These are phyloP conservation scores for Zygoascus bituminiphila DNA, from an alignment of 805 yeast species.

Conservation along the genomic window DNA sequence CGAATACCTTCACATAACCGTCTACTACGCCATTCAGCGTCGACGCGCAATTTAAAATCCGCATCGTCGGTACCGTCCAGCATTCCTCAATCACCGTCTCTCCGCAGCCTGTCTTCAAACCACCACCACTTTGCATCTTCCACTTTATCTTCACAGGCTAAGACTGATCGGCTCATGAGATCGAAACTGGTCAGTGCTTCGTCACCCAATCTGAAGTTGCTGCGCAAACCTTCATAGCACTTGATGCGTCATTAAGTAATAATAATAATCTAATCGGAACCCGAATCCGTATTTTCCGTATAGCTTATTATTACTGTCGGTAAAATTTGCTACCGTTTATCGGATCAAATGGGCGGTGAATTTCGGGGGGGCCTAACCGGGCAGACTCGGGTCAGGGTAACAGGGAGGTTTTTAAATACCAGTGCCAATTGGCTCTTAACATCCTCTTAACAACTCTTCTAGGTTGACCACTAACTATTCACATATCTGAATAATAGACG, in stretches of 20 bases:
- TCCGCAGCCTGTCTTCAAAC: not conserved
- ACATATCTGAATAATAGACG: not conserved
- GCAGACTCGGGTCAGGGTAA: not conserved
- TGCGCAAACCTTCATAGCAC: not conserved
- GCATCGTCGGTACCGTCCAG: not conserved
- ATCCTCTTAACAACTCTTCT: not conserved
- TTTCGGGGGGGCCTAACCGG: too few species aligned
- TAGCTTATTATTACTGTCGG: not conserved
- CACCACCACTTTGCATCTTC: slow-evolving; percentile 3
- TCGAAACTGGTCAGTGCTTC: slow-evolving; percentile 5
- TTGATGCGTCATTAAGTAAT: too few species aligned
- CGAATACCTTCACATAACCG: not conserved
- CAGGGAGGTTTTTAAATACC: not conserved
- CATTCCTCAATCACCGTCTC: not conserved
- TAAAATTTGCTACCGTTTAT: not conserved
- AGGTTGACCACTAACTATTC: slow-evolving; percentile 1
- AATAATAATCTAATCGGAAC: too few species aligned
- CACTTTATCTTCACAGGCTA: not conserved
- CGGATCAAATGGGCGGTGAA: not conserved
- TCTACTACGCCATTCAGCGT: not conserved
- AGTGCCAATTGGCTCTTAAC: not conserved
- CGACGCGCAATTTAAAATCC: not conserved
- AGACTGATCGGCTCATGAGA: slow-evolving; percentile 5
- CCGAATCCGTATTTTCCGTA: not conserved
- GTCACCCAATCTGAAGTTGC: slow-evolving; percentile 8